Base-by-base conservation (phyloP, 345 rosid genomes). In the Orychophragmus violaceus region DNA sequence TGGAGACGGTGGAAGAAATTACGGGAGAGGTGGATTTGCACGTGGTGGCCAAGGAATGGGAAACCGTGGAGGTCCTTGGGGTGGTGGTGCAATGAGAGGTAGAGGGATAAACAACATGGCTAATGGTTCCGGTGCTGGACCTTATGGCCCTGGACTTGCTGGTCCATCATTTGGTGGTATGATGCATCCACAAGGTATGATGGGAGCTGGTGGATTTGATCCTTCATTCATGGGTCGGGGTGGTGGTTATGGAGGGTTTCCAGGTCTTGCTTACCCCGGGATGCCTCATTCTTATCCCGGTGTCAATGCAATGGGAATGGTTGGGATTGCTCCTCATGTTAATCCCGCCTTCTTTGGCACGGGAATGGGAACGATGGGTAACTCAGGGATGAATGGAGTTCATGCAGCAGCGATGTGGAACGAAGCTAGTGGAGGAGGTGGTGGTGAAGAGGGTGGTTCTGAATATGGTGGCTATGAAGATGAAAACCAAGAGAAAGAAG, bases 281-380 rank as follows among this genome's bases (percentile, higher is more conserved):
- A 86, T 89, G 87, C 74, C 86, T 68, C 90, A 85, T 58, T 74
- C 90, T 59, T 89, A 84, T 77, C 90, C 93, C 17, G 82, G 72
- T 71, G 88, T 89, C 48, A 84, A 86, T 69, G 7, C 85, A 17
- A 84, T 89, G 92, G 88, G 92, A 68, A 82, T 89, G 81, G 82
- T 86, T 67, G 88, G 92, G 37, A 85, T 86, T 59, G 87, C 96
- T 76, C 96, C 96, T 76, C 96, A 89, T 78, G 88, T 89, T 51
- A 89, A 89, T 75, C 96, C 90, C 2, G 96, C 96, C 16, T 89
- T 89, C 65, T 89, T 86, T 61, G 84, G 81, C 37, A 59, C 85
- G 10, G 90, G 92, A 55, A 86, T 89, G 82, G 82, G 90, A 30
- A 72, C 85, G 79, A 84, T 88, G 88, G 83, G 80, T 41, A 71